Evolutionary conservation across 768 basidiomycete species (phyloP).

Genomic region (Boletus sensibilis): DNA sequence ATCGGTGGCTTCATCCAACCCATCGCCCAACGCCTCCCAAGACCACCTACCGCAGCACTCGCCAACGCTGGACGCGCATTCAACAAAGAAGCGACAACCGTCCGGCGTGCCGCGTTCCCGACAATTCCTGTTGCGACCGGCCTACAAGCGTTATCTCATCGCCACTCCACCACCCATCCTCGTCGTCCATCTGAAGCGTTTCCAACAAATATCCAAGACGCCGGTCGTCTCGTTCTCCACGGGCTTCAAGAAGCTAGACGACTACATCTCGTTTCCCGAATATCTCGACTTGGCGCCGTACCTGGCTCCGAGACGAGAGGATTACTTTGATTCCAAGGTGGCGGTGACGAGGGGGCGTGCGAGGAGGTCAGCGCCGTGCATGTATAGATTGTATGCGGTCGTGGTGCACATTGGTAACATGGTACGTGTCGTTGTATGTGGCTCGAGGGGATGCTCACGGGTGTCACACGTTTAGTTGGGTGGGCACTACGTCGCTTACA

Average conservation of each 20-base stretch:
- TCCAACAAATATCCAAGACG: conserved; percentile 78
- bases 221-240: conserved; percentile 61
- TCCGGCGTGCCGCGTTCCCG: conserved; percentile 39
- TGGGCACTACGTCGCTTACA: conserved; percentile 88
- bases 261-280: conserved; percentile 89
- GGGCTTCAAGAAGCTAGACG: conserved; percentile 87
- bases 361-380: conserved; percentile 40
- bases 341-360: conserved; percentile 23
- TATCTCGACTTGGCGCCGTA: conserved; percentile 82
- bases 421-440: conserved; percentile 49
- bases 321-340: conserved; percentile 52
- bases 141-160: conserved; percentile 95
- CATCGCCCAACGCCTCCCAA: conserved; percentile 33
- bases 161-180: conserved; percentile 81
- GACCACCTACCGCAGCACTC: conserved; percentile 24
- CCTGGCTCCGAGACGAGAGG: conserved; percentile 76
- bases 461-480: conserved; percentile 54
- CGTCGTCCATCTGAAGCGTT: conserved; percentile 91
- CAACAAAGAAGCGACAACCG: conserved; percentile 34
- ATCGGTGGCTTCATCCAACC: conserved; percentile 29
- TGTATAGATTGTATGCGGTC: conserved; percentile 75
- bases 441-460: neutral
- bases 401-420: conserved; percentile 87
- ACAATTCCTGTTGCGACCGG: conserved; percentile 75
- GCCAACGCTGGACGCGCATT: conserved; percentile 23